These are phyloP conservation scores for Pterula multifida DNA, from an alignment of 1,284 basidiomycete genomes.

Conservation along the genomic window DNA sequence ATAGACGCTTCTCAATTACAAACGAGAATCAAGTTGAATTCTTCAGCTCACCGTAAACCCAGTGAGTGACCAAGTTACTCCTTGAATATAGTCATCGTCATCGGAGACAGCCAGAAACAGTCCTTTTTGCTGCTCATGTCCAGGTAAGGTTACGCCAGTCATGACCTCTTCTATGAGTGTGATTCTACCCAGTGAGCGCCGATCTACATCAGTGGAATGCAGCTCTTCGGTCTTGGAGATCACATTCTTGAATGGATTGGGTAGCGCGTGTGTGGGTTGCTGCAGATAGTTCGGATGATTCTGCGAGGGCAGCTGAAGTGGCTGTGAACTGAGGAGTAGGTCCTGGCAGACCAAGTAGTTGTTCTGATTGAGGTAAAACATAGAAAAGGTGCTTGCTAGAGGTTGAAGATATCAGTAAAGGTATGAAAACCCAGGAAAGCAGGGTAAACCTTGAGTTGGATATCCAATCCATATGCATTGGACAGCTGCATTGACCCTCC, in stretches of 20 bases:
- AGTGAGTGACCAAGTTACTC: background rate
- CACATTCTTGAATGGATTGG: conserved; percentile 50
- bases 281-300: conserved; percentile 4
- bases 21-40: background rate
- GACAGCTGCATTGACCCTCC: background rate
- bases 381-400: conserved; percentile 15
- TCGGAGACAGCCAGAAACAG: background rate
- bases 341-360: conserved; percentile 21
- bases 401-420: conserved; percentile 4
- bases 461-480: conserved; percentile 29
- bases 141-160: conserved; percentile 20
- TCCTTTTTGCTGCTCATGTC: conserved; percentile 2
- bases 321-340: conserved; percentile 19
- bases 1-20: background rate
- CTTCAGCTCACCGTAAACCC: background rate
- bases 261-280: conserved; percentile 20
- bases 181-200: conserved; percentile 14
- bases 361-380: conserved; percentile 17
- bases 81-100: background rate
- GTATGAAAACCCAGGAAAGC: conserved; percentile 1
- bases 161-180: conserved; percentile 15
- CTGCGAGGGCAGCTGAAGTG: conserved; percentile 9
- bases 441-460: conserved; percentile 31
- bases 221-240: conserved; percentile 28
- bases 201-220: conserved; percentile 13